Percentiles rank a stretch among this genome's conserved stretches.
phyloP scores from a whole-genome alignment of 129 eudicot genomes.

The Flaveria bidentis region DNA sequence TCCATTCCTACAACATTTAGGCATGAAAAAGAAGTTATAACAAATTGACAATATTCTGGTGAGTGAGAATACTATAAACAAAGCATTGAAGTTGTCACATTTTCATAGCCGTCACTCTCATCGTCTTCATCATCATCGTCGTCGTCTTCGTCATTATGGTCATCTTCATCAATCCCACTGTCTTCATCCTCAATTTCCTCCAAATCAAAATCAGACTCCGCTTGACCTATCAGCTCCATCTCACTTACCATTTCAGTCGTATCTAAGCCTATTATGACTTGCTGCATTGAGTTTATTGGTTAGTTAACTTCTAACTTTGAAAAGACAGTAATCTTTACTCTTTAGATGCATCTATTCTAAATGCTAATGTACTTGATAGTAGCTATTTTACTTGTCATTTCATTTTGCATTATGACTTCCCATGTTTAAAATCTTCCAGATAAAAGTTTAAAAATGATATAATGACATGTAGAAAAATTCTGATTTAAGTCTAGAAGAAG shows the following conservation, averaged over 20 bases:
- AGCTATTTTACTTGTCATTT: neutral
- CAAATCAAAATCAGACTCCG: constrained; percentile 58
- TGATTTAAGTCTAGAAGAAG: neutral
- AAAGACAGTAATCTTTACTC: neutral
- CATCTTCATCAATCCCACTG: constrained; percentile 65
- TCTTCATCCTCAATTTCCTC: constrained; percentile 77
- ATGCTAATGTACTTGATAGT: neutral
- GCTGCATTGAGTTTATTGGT: constrained; percentile 65
- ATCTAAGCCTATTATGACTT: constrained; percentile 87
- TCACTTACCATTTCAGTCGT: constrained; percentile 81
- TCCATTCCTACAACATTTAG: constrained; percentile 71
- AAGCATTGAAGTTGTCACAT: constrained; percentile 42
- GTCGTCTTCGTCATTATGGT: constrained; percentile 52
- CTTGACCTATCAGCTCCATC: constrained; percentile 64
- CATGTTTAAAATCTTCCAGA: neutral
- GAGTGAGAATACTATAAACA: constrained; percentile 14
- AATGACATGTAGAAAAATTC: constrained; percentile 15
- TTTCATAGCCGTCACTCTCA: constrained; percentile 48
- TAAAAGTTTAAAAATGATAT: neutral
- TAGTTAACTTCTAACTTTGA: constrained; percentile 30
- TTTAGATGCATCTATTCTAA: constrained; percentile 18
- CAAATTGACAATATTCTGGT: neutral
- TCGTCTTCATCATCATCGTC: constrained; percentile 61
- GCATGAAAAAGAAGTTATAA: constrained; percentile 10
- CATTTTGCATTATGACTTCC: neutral